Conservation (phyloP, 2,329 filamentous ascomycete species). For the Phoma herbarum region DNA sequence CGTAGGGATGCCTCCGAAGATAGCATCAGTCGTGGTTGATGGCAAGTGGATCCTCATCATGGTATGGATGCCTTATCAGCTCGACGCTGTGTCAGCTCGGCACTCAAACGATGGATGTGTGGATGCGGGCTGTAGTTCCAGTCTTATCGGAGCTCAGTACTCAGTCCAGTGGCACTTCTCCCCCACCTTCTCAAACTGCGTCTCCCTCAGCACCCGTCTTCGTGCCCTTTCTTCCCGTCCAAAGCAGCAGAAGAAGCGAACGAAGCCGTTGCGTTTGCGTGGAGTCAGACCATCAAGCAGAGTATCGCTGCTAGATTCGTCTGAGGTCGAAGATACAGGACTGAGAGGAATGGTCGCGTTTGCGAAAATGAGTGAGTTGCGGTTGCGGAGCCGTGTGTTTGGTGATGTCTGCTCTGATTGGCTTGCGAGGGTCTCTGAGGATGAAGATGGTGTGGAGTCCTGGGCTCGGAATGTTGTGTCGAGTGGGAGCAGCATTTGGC, state of each 20-base stretch:
- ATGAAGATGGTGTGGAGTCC: constrained; percentile 13
- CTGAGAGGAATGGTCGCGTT: constrained; percentile 48
- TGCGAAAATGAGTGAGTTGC: constrained; percentile 44
- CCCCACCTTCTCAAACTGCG: constrained; percentile 45
- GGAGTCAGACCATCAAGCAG: constrained; percentile 40
- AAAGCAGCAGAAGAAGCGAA: constrained; percentile 47
- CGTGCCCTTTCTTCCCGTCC: constrained; percentile 44
- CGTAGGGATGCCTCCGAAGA: background rate
- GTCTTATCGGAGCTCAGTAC: constrained; percentile 28
- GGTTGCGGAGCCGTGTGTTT: constrained; percentile 12
- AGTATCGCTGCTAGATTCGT: constrained; percentile 21
- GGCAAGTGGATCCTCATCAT: background rate
- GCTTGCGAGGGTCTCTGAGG: constrained; percentile 10
- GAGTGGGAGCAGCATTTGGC: constrained; percentile 33
- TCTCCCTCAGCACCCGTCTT: constrained; percentile 27
- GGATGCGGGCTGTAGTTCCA: too few species aligned
- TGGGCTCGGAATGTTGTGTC: constrained; percentile 30
- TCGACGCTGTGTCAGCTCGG: background rate
- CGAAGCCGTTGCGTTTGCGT: constrained; percentile 42
- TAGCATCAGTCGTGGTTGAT: background rate
- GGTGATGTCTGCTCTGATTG: constrained; percentile 1
- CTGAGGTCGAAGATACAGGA: constrained; percentile 32
- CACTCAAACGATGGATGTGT: too few species aligned
- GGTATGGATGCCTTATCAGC: background rate
- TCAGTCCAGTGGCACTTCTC: constrained; percentile 46